Evolutionary conservation across 2,329 filamentous ascomycete species (phyloP).

Genomic region (Aureobasidium sp.): DNA sequence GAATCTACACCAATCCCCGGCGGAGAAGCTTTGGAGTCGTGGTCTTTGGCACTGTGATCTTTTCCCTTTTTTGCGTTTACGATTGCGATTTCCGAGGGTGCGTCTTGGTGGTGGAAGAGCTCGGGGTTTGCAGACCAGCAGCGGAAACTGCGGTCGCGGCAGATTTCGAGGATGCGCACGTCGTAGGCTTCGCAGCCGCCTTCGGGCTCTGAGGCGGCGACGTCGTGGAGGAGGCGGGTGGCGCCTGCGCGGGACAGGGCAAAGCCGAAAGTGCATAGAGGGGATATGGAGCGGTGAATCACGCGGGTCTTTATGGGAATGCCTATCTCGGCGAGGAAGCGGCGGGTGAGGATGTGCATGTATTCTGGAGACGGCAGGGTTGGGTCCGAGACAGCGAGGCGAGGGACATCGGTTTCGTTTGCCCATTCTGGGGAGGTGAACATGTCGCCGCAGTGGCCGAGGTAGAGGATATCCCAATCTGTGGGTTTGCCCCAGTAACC

Average conservation of each 20-base stretch:
- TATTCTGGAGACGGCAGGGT: conserved; percentile 30
- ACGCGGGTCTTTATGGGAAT: conserved; percentile 31
- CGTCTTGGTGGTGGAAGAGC: conserved; percentile 32
- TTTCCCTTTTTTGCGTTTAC: conserved; percentile 19
- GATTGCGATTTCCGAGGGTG: conserved; percentile 30
- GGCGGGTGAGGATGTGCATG: conserved; percentile 31
- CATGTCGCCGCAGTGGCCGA: conserved; percentile 36
- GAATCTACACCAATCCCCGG: conserved; percentile 5
- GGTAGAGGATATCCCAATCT: conserved; percentile 33
- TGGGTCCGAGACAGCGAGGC: conserved; percentile 27
- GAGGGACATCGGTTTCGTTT: conserved; percentile 24
- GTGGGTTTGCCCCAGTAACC: conserved; percentile 33
- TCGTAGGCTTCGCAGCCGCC: conserved; percentile 32
- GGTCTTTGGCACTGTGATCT: conserved; percentile 7
- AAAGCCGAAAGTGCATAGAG: conserved; percentile 39
- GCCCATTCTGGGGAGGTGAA: conserved; percentile 23
- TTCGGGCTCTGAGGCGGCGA: conserved; percentile 26
- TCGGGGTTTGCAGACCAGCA: conserved; percentile 33
- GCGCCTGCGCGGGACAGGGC: conserved; percentile 34
- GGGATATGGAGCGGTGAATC: conserved; percentile 35
- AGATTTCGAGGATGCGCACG: conserved; percentile 32
- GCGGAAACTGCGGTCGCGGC: conserved; percentile 27
- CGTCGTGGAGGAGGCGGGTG: conserved; percentile 26
- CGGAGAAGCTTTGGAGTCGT: conserved; percentile 7
- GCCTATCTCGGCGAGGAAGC: conserved; percentile 29